Conservation (phyloP, 352 stramenopile species). For the Poterioochromonas sp. region DNA sequence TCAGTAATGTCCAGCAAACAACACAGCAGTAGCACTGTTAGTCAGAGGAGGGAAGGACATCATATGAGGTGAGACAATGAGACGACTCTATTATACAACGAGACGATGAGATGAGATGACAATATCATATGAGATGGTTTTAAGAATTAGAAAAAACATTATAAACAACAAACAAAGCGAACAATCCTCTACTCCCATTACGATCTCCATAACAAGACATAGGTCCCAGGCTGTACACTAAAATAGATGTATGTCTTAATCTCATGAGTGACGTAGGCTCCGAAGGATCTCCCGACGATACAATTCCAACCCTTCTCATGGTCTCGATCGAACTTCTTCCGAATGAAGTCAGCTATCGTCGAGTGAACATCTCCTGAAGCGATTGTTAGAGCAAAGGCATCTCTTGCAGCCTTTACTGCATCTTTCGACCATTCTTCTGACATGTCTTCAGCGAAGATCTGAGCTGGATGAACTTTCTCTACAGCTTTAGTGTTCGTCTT, state of each 20-base stretch:
- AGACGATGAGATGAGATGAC: no score
- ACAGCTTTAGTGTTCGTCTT: conserved; percentile 45
- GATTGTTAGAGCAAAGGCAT: conserved; percentile 69
- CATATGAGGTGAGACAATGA: no score
- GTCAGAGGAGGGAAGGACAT: no score
- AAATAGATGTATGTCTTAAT: conserved; percentile 93
- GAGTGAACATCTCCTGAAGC: conserved; percentile 59
- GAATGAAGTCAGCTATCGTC: conserved; percentile 75
- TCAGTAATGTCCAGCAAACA: no score
- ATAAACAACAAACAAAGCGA: no score
- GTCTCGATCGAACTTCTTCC: conserved; percentile 79
- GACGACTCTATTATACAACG: no score
- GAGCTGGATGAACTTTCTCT: conserved; percentile 50
- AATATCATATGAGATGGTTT: no score
- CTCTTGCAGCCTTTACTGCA: conserved; percentile 68
- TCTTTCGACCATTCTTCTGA: conserved; percentile 82
- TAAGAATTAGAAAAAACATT: neutral
- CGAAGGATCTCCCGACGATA: conserved; percentile 76
- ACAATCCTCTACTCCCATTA: conserved; percentile 35
- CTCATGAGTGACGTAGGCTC: conserved; percentile 83
- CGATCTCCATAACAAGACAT: conserved; percentile 71
- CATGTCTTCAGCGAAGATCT: conserved; percentile 87
- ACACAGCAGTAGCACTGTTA: no score
- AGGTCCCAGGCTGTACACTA: conserved; percentile 75
- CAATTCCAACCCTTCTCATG: conserved; percentile 82